Conservation (phyloP, 768 basidiomycete genomes). For the Lactifluus hygrophoroides region DNA sequence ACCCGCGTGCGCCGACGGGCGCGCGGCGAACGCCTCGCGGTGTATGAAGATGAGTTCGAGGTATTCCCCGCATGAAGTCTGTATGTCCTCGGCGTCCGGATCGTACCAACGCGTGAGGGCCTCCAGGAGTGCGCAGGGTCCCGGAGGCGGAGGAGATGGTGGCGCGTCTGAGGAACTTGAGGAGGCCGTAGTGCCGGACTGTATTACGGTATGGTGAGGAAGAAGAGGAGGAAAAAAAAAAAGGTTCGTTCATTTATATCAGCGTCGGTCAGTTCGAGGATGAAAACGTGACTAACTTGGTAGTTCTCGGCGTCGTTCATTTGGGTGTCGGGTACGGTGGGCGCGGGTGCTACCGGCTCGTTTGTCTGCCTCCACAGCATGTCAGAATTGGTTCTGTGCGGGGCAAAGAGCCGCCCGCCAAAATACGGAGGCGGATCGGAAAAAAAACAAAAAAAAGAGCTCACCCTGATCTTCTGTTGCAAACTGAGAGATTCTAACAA, state of each 20-base stretch:
- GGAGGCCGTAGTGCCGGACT: slow-evolving; percentile 21
- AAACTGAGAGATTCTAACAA: slow-evolving; percentile 18
- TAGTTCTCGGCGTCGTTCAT: slow-evolving; percentile 20
- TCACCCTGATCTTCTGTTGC: slow-evolving; percentile 18
- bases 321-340: slow-evolving; percentile 16
- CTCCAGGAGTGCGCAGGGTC: slow-evolving; percentile 28
- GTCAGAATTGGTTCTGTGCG: slow-evolving; percentile 5
- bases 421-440: neutral
- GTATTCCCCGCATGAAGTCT: slow-evolving; percentile 65
- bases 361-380: slow-evolving; percentile 19
- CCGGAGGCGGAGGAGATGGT: neutral
- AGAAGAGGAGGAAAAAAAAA: neutral
- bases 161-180: slow-evolving; percentile 19
- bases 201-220: neutral
- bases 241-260: no score
- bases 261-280: no score
- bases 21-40: slow-evolving; percentile 57
- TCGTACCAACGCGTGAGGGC: slow-evolving; percentile 22
- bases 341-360: slow-evolving; percentile 6
- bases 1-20: slow-evolving; percentile 51
- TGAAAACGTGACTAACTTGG: no score
- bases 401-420: no score
- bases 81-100: slow-evolving; percentile 26
- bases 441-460: neutral
- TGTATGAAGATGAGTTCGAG: slow-evolving; percentile 73